phyloP scores from a whole-genome alignment of 768 basidiomycete genomes.

The Symmetrospora coprosmae region DNA sequence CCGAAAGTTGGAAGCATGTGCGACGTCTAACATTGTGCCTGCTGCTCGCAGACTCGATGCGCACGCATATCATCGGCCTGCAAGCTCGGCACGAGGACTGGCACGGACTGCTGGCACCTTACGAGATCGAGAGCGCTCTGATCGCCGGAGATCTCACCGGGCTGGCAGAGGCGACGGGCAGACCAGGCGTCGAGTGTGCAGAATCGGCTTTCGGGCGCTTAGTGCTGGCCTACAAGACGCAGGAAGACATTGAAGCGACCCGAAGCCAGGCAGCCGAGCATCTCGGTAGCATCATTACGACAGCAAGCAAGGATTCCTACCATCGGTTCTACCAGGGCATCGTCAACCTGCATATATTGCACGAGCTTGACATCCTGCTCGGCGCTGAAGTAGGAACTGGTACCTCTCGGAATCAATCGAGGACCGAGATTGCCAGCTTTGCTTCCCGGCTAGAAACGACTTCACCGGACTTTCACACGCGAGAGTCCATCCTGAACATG shows the following conservation, averaged over 20 bases:
- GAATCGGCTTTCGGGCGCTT: constrained; percentile 62
- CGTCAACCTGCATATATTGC: constrained; percentile 66
- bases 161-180: constrained; percentile 46
- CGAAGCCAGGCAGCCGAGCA: constrained; percentile 54
- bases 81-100: constrained; percentile 69
- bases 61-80: constrained; percentile 85
- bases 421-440: not conserved
- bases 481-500: constrained; percentile 79
- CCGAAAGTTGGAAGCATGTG: too few relatives aligned
- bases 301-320: constrained; percentile 67
- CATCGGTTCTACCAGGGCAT: constrained; percentile 73
- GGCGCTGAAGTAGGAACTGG: not conserved
- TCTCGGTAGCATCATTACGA: constrained; percentile 65
- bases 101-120: constrained; percentile 60
- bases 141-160: constrained; percentile 88
- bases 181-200: constrained; percentile 41
- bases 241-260: constrained; percentile 42
- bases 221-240: constrained; percentile 58
- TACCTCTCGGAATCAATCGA: not conserved
- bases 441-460: constrained; percentile 57
- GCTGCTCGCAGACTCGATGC: constrained; percentile 60
- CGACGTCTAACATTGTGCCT: too few relatives aligned
- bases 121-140: constrained; percentile 86
- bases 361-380: constrained; percentile 58
- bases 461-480: constrained; percentile 70